Base-by-base conservation (phyloP, 2,329 filamentous ascomycete genomes). In the Sarocladium brachiariae region DNA sequence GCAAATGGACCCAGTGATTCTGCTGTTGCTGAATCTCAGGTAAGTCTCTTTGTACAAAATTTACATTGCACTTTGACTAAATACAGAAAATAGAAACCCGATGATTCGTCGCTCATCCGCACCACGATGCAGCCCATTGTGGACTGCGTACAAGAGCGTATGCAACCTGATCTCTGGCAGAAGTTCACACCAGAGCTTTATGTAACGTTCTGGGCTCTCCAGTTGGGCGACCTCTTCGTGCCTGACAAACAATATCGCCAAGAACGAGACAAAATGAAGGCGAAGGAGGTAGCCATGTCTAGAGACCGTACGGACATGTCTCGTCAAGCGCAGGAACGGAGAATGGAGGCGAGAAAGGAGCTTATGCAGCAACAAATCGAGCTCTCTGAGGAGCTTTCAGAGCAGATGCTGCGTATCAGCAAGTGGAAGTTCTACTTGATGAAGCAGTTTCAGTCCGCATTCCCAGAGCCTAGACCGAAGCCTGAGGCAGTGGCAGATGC, bases 191-290 rank as follows among this genome's bases (percentile, higher is more conserved):
- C 89, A 1, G 83, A 87, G 25, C 92, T 96, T 64, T 96, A 89
- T 61, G 81, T 87, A 38, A 87, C 87, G 0, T 99, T 99, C 68
- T 99, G 93, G 93, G 85, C 91, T 48, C 75, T 96, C 11, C 84
- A 89, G 24, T 77, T 95, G 2, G 83, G 87, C 41, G 92, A 99
- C 63, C 74, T 96, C 52, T 80, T 81, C 51, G 83, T 91, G 55
- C 87, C 88, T 1, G 81, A 81, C 54, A 77, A 82, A 30, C 87
- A 85, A 53, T 99, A 99, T 63, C 78, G 87, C 45, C 78, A 82
- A 14, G 90, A 95, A 62, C 83, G 84, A 31, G 79, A 81, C 18
- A 77, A 82, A 8, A 73, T 90, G 19, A 80, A 84, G 57, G 81
- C 80, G 51, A 82, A 86, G 60, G 78, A 86, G 45, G 74, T 81